A percentile compares a stretch with the other conserved stretches of the same genome.
These are phyloP conservation scores for Ascoidea asiatica DNA, from an alignment of 805 yeast species.

Conservation along the genomic window DNA sequence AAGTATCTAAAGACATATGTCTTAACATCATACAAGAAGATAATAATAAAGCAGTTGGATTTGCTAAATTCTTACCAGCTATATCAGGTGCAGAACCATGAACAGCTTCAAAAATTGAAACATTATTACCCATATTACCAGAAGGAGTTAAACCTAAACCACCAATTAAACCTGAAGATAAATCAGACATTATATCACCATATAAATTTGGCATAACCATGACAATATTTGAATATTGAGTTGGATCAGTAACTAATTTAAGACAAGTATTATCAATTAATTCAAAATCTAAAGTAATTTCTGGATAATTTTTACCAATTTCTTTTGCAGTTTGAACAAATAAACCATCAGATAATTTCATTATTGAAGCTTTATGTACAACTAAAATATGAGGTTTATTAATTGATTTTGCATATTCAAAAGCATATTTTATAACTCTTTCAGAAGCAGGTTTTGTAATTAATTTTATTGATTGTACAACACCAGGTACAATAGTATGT, in stretches of 20 bases:
- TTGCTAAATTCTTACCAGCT: constrained; percentile 97
- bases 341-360: constrained; percentile 96
- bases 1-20: constrained; percentile 81
- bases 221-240: constrained; percentile 75
- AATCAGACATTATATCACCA: constrained; percentile 98
- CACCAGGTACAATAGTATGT: constrained; percentile 96
- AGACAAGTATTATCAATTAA: constrained; percentile 92
- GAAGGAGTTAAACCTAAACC: constrained; percentile 98
- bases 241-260: constrained; percentile 81
- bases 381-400: constrained; percentile 82
- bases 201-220: constrained; percentile 98
- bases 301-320: constrained; percentile 74
- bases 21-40: constrained; percentile 98
- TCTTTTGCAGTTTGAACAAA: constrained; percentile 87
- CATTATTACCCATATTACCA: constrained; percentile 98
- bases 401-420: constrained; percentile 85
- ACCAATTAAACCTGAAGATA: constrained; percentile 95
- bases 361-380: constrained; percentile 97
- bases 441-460: constrained; percentile 95
- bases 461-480: constrained; percentile 93
- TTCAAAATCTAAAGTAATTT: constrained; percentile 69
- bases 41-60: constrained; percentile 94
- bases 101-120: constrained; percentile 97
- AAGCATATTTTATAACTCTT: constrained; percentile 93
- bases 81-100: constrained; percentile 99